Evolutionary conservation across 192 early-diverging fungal genomes (phyloP).

Genomic region (Haplosporangium gracile): DNA sequence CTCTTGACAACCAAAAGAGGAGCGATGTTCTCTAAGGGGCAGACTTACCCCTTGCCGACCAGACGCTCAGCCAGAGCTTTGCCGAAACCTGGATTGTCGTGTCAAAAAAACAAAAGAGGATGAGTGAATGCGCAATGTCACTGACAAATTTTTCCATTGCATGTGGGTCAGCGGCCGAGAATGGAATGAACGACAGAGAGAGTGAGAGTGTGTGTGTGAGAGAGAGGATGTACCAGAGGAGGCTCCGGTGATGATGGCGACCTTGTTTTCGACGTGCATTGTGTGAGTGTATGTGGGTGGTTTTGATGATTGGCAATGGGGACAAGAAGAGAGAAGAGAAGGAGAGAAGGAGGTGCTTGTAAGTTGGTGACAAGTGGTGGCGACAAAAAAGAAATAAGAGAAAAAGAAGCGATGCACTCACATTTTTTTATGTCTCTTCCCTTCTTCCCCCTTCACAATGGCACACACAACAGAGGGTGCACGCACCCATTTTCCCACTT

Average conservation of each 20-base stretch:
- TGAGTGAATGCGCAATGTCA: background rate
- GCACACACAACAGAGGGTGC: background rate
- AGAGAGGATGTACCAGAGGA: slow-evolving; percentile 54
- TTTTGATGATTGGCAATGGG: background rate
- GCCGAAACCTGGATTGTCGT: slow-evolving; percentile 63
- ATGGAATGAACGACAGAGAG: background rate
- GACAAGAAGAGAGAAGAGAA: background rate
- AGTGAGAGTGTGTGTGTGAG: background rate
- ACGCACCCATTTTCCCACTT: background rate
- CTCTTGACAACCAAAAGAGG: background rate
- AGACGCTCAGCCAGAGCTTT: slow-evolving; percentile 68
- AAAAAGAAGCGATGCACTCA: too few relatives aligned
- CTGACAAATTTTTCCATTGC: background rate
- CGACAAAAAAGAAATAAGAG: too few relatives aligned
- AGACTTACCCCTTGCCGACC: slow-evolving; percentile 57
- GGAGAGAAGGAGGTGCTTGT: too few relatives aligned
- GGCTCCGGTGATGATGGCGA: slow-evolving; percentile 77
- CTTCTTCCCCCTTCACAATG: too few relatives aligned
- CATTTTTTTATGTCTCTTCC: too few relatives aligned
- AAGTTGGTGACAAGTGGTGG: too few relatives aligned
- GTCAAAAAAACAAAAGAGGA: background rate
- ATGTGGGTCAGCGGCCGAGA: background rate
- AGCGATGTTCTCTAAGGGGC: background rate
- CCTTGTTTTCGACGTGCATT: slow-evolving; percentile 58
- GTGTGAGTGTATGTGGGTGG: background rate